phyloP scores from a whole-genome alignment of 108 stramenopile genomes.

The Skeletonema potamos region DNA sequence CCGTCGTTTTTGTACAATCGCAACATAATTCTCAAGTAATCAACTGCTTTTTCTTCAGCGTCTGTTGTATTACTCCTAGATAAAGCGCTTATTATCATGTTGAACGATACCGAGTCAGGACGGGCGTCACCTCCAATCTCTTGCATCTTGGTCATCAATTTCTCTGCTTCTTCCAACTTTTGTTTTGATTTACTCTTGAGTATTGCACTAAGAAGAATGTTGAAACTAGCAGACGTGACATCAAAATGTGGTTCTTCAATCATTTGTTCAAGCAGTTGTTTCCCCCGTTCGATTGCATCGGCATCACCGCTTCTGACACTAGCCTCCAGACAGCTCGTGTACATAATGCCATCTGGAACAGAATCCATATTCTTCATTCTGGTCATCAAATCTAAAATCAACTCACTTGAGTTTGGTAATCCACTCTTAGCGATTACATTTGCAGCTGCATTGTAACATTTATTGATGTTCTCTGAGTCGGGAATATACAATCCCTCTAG shows the following conservation, averaged over 20 bases:
- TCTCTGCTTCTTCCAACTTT: slow-evolving; percentile 26
- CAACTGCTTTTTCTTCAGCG: slow-evolving; percentile 35
- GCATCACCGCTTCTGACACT: slow-evolving; percentile 3
- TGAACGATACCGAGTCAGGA: slow-evolving; percentile 37
- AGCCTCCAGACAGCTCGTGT: slow-evolving; percentile 16
- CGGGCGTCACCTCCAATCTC: slow-evolving; percentile 33
- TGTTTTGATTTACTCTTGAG: slow-evolving; percentile 5
- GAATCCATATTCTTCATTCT: slow-evolving; percentile 45
- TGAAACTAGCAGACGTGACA: slow-evolving; percentile 26
- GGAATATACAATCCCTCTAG: slow-evolving; percentile 25
- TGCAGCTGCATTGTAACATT: slow-evolving; percentile 40
- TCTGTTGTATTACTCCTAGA: slow-evolving; percentile 1
- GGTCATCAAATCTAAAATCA: slow-evolving; percentile 23
- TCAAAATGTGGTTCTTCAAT: neutral
- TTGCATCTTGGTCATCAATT: slow-evolving; percentile 28
- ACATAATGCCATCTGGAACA: slow-evolving; percentile 23
- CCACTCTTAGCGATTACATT: slow-evolving; percentile 27
- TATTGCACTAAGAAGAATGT: slow-evolving; percentile 24
- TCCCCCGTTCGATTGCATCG: slow-evolving; percentile 12
- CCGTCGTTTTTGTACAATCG: slow-evolving; percentile 33
- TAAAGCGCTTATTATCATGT: slow-evolving; percentile 42
- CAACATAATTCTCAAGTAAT: slow-evolving; percentile 37
- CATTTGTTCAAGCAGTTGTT: slow-evolving; percentile 15
- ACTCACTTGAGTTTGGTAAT: slow-evolving; percentile 7
- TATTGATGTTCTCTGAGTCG: slow-evolving; percentile 19